phyloP scores from a whole-genome alignment of 2,329 filamentous ascomycete genomes.

The Apiospora saccharicola region DNA sequence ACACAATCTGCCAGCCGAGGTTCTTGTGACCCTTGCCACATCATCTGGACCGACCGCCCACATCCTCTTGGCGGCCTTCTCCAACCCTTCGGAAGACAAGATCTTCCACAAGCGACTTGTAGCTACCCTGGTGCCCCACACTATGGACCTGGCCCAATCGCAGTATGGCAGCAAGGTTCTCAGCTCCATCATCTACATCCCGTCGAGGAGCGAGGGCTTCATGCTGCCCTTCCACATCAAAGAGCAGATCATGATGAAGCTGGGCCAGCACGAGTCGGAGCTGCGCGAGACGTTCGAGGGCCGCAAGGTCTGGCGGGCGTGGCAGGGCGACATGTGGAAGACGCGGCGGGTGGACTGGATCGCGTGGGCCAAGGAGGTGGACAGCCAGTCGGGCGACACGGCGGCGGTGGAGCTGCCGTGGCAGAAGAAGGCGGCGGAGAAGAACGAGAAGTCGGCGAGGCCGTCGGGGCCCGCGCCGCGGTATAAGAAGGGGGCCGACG shows the following conservation, averaged over 20 bases:
- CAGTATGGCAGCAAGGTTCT: constrained; percentile 61
- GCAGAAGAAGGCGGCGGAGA: constrained; percentile 18
- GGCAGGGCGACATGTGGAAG: constrained; percentile 66
- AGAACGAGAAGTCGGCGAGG: no score
- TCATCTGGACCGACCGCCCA: constrained; percentile 57
- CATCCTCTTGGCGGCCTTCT: constrained; percentile 59
- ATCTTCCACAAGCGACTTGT: constrained; percentile 64
- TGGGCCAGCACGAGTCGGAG: constrained; percentile 56
- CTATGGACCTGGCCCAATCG: constrained; percentile 55
- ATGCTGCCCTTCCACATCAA: constrained; percentile 65
- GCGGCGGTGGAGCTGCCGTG: constrained; percentile 14
- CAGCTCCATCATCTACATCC: constrained; percentile 56
- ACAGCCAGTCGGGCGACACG: constrained; percentile 42
- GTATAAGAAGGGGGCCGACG: neutral
- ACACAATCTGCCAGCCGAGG: constrained; percentile 62
- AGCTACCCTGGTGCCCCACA: constrained; percentile 53
- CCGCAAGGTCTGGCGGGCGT: constrained; percentile 63
- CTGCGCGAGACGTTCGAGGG: constrained; percentile 63
- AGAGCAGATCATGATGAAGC: constrained; percentile 59
- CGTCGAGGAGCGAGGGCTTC: constrained; percentile 56
- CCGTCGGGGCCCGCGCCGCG: neutral
- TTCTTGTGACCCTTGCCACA: constrained; percentile 70
- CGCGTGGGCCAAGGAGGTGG: constrained; percentile 61
- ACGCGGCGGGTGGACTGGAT: constrained; percentile 62
- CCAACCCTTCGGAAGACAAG: constrained; percentile 55